Evolutionary conservation across 495 filamentous ascomycete genomes (phyloP).

Genomic region (Choiromyces venosus): DNA sequence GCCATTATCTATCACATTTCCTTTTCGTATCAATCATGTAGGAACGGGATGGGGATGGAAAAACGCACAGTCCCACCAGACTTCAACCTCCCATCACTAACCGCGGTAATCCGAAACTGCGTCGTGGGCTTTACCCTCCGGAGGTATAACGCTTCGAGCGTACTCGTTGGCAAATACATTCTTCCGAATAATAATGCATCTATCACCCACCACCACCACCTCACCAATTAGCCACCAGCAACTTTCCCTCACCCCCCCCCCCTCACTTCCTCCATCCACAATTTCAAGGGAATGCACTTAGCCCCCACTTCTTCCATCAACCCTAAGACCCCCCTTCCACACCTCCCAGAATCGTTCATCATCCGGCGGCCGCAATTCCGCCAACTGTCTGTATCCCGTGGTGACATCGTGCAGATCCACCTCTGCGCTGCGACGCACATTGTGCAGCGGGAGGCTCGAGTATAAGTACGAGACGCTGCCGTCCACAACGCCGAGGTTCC

Average conservation of each 20-base stretch:
- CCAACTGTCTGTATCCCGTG: conserved; percentile 63
- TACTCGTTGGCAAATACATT: conserved; percentile 76
- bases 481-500: conserved; percentile 36
- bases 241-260: not conserved
- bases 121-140: conserved; percentile 70
- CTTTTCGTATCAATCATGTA: conserved; percentile 42
- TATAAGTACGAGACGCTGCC: conserved; percentile 39
- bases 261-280: not conserved
- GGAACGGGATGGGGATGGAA: not conserved
- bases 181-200: conserved; percentile 80
- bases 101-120: conserved; percentile 73
- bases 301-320: conserved; percentile 36
- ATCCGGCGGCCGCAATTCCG: conserved; percentile 51
- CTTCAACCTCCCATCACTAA: conserved; percentile 67
- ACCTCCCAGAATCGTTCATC: conserved; percentile 40
- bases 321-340: conserved; percentile 33
- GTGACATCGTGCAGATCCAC: conserved; percentile 62
- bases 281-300: conserved; percentile 36
- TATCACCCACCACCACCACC: conserved; percentile 41
- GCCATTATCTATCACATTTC: conserved; percentile 53
- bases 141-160: conserved; percentile 80
- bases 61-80: conserved; percentile 61
- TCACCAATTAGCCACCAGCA: not conserved
- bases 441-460: conserved; percentile 31
- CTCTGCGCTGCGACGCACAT: conserved; percentile 52